phyloP scores from a whole-genome alignment of 768 basidiomycete genomes.

The Cyclocybe cylindracea region DNA sequence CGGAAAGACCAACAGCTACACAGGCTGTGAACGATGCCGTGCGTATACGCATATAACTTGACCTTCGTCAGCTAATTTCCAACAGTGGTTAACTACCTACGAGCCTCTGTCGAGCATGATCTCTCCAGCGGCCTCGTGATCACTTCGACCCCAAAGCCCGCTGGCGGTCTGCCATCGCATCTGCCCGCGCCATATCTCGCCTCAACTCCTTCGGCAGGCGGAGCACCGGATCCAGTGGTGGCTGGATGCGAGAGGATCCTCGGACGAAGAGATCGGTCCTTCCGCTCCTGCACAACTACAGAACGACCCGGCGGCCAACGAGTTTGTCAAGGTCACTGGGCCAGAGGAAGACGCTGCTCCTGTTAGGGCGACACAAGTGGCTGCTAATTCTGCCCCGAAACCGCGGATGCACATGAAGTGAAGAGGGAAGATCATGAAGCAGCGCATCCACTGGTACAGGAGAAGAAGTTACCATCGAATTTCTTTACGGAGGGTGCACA shows the following conservation, averaged over 20 bases:
- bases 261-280: slow-evolving; percentile 29
- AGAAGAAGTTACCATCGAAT: neutral
- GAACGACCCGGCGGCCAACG: slow-evolving; percentile 34
- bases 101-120: slow-evolving; percentile 71
- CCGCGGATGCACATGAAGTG: neutral
- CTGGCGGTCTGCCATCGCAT: slow-evolving; percentile 72
- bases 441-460: neutral
- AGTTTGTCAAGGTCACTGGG: slow-evolving; percentile 40
- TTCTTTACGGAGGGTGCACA: slow-evolving; percentile 3
- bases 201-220: slow-evolving; percentile 32
- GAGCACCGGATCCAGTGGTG: slow-evolving; percentile 20
- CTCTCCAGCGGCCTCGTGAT: slow-evolving; percentile 72
- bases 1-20: slow-evolving; percentile 67
- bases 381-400: neutral
- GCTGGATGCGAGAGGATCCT: slow-evolving; percentile 23
- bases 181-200: slow-evolving; percentile 43
- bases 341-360: slow-evolving; percentile 19
- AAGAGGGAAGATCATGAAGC: slow-evolving; percentile 4
- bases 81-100: slow-evolving; percentile 75
- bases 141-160: slow-evolving; percentile 77
- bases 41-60: slow-evolving; percentile 19
- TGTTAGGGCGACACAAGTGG: slow-evolving; percentile 1
- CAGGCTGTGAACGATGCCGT: slow-evolving; percentile 73
- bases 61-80: neutral
- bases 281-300: neutral